These are phyloP conservation scores for Vitis hybrid DNA, from an alignment of 177 flowering plant species.

Conservation along the genomic window DNA sequence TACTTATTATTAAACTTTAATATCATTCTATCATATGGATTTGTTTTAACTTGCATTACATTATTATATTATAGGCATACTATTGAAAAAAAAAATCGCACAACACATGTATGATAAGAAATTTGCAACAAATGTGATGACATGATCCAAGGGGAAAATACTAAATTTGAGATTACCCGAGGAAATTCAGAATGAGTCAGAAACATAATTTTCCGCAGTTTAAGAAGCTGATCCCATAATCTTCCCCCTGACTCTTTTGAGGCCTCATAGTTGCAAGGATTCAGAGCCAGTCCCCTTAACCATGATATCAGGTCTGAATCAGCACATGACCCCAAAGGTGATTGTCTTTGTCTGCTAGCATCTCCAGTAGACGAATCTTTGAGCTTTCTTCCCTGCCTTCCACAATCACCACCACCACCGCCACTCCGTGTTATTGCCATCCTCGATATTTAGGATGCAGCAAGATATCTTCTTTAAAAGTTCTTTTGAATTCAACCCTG, in stretches of 20 bases:
- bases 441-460: background rate
- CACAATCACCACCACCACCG: background rate
- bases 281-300: slow-evolving; percentile 24
- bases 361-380: slow-evolving; percentile 1
- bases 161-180: slow-evolving; percentile 21
- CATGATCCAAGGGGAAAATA: background rate
- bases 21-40: too few relatives aligned
- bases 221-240: slow-evolving; percentile 17
- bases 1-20: too few relatives aligned
- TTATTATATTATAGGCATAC: too few relatives aligned
- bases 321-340: slow-evolving; percentile 4
- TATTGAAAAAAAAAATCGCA: too few relatives aligned
- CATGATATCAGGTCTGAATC: slow-evolving; percentile 20
- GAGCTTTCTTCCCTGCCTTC: slow-evolving; percentile 2
- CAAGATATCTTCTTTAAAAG: background rate
- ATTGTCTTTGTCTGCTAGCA: slow-evolving; percentile 5
- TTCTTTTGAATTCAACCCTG: slow-evolving; percentile 5
- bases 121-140: background rate
- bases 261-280: slow-evolving; percentile 19
- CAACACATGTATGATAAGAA: too few relatives aligned
- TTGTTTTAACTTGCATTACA: too few relatives aligned
- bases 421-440: background rate
- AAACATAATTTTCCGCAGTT: slow-evolving; percentile 17
- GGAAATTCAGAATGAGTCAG: slow-evolving; percentile 14
- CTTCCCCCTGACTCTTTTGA: background rate